Evolutionary conservation across 176 grass and related monocot genomes (phyloP).

Genomic region (Poa pratensis): DNA sequence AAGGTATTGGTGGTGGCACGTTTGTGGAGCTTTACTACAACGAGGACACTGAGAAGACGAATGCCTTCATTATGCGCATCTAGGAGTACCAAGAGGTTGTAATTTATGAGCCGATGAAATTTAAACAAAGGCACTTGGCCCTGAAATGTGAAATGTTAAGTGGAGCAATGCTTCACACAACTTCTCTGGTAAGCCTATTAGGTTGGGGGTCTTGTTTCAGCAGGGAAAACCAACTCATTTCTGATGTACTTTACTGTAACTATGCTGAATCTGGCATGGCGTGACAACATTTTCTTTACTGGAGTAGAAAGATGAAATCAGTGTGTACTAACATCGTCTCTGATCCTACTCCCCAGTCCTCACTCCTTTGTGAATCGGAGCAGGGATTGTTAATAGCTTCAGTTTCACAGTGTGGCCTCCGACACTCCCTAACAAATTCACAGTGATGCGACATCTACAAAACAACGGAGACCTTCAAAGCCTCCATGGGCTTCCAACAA

Average conservation of each 20-base stretch:
- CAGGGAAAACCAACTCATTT: constrained; percentile 2
- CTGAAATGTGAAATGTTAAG: too few relatives aligned
- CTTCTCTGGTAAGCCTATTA: not conserved
- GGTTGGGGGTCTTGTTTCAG: too few relatives aligned
- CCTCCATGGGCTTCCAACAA: too few relatives aligned
- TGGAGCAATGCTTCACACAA: too few relatives aligned
- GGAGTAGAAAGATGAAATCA: not conserved
- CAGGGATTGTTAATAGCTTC: too few relatives aligned
- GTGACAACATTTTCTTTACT: not conserved
- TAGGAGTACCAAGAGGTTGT: constrained; percentile 30
- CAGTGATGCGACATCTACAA: too few relatives aligned
- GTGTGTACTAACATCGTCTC: too few relatives aligned
- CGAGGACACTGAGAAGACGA: constrained; percentile 47
- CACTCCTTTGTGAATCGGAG: too few relatives aligned
- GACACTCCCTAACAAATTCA: too few relatives aligned
- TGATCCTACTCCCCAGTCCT: too few relatives aligned
- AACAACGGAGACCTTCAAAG: too few relatives aligned
- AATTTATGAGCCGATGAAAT: not conserved
- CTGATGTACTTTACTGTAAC: not conserved
- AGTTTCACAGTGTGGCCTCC: too few relatives aligned
- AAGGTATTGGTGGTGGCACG: constrained; percentile 91
- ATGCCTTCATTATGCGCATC: constrained; percentile 78
- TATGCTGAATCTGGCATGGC: not conserved
- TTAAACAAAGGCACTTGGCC: not conserved
- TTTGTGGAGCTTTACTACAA: constrained; percentile 87